Conservation (phyloP, 768 basidiomycete genomes). For the Cystobasidium ongulense region DNA sequence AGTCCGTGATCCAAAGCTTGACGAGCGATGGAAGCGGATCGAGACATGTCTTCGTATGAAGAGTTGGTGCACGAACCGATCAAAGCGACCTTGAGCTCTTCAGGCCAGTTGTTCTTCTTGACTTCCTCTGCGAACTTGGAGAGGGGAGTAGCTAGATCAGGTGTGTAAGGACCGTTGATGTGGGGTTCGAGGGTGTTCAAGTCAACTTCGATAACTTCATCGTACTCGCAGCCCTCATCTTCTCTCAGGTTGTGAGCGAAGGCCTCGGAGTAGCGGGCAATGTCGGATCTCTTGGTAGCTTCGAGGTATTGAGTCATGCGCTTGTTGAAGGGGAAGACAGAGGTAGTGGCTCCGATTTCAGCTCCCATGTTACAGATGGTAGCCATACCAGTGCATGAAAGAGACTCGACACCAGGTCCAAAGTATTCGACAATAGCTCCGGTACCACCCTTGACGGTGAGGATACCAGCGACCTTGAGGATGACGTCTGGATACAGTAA, state of each 20-base stretch:
- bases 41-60: conserved; percentile 99
- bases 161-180: conserved; percentile 99
- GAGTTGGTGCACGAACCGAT: conserved; percentile 99
- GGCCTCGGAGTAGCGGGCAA: conserved; percentile 75
- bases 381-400: conserved; percentile 98
- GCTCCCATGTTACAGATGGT: conserved; percentile 99
- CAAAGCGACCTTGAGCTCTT: conserved; percentile 90
- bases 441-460: conserved; percentile 98
- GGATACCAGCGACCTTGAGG: conserved; percentile 95
- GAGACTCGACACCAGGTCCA: conserved; percentile 86
- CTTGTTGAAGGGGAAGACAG: conserved; percentile 94
- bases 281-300: conserved; percentile 81
- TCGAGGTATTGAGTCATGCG: conserved; percentile 89
- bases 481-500: conserved; percentile 64
- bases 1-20: conserved; percentile 84
- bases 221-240: conserved; percentile 83
- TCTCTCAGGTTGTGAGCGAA: conserved; percentile 86
- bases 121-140: conserved; percentile 87
- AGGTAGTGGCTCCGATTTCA: conserved; percentile 97
- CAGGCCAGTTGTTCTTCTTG: conserved; percentile 92
- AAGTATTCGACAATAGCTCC: conserved; percentile 97
- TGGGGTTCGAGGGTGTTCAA: conserved; percentile 96
- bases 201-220: conserved; percentile 89
- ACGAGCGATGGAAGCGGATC: conserved; percentile 84
- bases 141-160: conserved; percentile 95